A percentile compares a stretch with the other conserved stretches of the same genome.
These are phyloP conservation scores for Sporisorium iseilematis-ciliati DNA, from an alignment of 1,284 basidiomycete genomes.

Conservation along the genomic window DNA sequence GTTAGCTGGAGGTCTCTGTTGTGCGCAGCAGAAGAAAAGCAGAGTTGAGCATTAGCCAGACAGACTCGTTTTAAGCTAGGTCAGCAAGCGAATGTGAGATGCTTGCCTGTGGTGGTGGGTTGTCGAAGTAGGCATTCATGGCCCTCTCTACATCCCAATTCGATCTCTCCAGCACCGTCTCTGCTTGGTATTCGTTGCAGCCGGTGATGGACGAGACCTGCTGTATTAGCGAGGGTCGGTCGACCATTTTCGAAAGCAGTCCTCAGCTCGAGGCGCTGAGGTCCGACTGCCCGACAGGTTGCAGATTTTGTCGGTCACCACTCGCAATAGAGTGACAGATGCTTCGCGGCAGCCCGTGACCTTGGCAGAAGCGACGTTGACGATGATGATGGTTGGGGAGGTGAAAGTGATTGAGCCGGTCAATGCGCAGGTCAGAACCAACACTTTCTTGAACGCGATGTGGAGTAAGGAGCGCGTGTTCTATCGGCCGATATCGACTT, in stretches of 20 bases:
- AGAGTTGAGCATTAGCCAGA: not conserved
- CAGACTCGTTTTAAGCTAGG: not conserved
- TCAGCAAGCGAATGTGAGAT: not conserved
- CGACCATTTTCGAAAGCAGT: slow-evolving; percentile 16
- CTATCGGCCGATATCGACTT: slow-evolving; percentile 10
- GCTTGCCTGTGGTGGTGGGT: slow-evolving; percentile 50
- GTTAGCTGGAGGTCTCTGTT: slow-evolving; percentile 11
- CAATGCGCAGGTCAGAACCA: slow-evolving; percentile 1
- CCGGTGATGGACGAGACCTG: slow-evolving; percentile 46
- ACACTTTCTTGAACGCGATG: slow-evolving; percentile 6
- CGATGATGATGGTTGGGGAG: not conserved
- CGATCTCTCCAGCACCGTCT: slow-evolving; percentile 30
- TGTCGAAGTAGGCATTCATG: slow-evolving; percentile 46
- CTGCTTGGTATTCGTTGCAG: slow-evolving; percentile 40
- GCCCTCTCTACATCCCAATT: slow-evolving; percentile 42
- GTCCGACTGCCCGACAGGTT: too few species aligned
- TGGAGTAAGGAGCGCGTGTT: slow-evolving; percentile 4
- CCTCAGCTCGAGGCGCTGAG: not conserved
- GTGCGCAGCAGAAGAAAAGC: not conserved
- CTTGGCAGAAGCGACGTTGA: not conserved
- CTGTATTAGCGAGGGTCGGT: slow-evolving; percentile 26
- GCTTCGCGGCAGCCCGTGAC: not conserved
- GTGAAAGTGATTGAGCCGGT: not conserved
- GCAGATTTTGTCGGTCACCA: too few species aligned
- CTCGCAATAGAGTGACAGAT: too few species aligned